phyloP scores from a whole-genome alignment of 2,329 filamentous ascomycete genomes.

The Sclerotinia glacialis region DNA sequence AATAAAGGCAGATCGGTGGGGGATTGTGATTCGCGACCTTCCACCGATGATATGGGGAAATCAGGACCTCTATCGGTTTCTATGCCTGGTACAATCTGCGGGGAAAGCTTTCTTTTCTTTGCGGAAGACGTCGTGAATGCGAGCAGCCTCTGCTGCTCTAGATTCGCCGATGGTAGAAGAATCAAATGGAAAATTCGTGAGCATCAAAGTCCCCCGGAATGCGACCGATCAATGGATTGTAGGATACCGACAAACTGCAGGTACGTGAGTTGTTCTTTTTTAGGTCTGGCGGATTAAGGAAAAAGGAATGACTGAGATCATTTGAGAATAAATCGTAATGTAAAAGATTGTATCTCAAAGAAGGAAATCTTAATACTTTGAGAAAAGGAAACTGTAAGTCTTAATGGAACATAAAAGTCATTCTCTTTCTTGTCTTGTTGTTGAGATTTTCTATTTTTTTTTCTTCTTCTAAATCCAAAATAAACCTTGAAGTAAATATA shows the following conservation, averaged over 20 bases:
- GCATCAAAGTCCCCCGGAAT: constrained; percentile 11
- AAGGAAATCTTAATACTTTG: not conserved
- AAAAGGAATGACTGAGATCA: constrained; percentile 6
- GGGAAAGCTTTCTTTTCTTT: constrained; percentile 69
- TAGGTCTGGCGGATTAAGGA: not conserved
- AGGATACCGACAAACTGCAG: constrained; percentile 20
- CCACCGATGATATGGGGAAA: constrained; percentile 37
- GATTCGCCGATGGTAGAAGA: constrained; percentile 24
- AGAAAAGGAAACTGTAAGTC: not conserved
- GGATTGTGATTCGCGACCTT: constrained; percentile 45
- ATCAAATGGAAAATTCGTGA: constrained; percentile 28
- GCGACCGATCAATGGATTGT: constrained; percentile 17
- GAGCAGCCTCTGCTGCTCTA: constrained; percentile 55
- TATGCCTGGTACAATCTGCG: constrained; percentile 32
- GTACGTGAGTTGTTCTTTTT: not conserved
- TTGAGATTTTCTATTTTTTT: not conserved
- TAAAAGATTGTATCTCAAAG: too few relatives aligned
- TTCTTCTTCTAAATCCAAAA: too few relatives aligned
- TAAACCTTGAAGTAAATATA: not conserved
- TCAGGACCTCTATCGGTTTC: constrained; percentile 34
- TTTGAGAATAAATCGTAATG: not conserved
- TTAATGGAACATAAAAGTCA: not conserved
- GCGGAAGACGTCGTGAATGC: constrained; percentile 68
- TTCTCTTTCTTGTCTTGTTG: not conserved
- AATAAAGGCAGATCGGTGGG: constrained; percentile 46